phyloP scores from a whole-genome alignment of 805 yeast species.

The Yarrowia yakushimensis region DNA sequence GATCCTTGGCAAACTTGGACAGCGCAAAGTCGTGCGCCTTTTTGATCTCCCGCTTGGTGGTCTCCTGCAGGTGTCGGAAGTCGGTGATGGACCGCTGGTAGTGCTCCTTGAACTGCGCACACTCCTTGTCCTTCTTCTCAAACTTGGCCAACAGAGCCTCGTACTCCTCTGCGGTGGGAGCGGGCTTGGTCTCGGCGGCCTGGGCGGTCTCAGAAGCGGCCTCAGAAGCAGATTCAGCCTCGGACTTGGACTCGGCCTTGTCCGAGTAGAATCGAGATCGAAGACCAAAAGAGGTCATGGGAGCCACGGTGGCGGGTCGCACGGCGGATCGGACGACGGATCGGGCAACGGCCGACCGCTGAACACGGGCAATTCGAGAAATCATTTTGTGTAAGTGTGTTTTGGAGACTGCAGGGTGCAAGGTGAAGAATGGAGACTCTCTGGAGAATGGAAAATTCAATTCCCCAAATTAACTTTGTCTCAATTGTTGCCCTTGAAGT shows the following conservation, averaged over 20 bases:
- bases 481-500: constrained; percentile 14
- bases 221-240: constrained; percentile 22
- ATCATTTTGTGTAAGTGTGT: not conserved
- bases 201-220: not conserved
- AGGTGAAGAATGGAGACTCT: not conserved
- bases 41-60: constrained; percentile 80
- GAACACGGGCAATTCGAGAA: constrained; percentile 14
- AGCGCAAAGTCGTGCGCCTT: constrained; percentile 87
- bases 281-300: not conserved
- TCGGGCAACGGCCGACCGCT: not conserved
- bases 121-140: constrained; percentile 54
- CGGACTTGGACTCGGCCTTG: constrained; percentile 23
- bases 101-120: constrained; percentile 77
- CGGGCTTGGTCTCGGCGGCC: constrained; percentile 31
- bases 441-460: constrained; percentile 6
- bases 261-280: constrained; percentile 22
- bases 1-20: constrained; percentile 86
- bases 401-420: not conserved
- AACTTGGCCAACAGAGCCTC: constrained; percentile 48
- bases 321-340: constrained; percentile 29
- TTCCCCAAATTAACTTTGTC: not conserved
- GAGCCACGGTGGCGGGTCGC: constrained; percentile 30
- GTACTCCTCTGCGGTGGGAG: constrained; percentile 30
- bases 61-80: constrained; percentile 87
- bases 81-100: constrained; percentile 84